These are phyloP conservation scores for Juglanconis sp. DNA, from an alignment of 2,329 filamentous ascomycete genomes.

Conservation along the genomic window DNA sequence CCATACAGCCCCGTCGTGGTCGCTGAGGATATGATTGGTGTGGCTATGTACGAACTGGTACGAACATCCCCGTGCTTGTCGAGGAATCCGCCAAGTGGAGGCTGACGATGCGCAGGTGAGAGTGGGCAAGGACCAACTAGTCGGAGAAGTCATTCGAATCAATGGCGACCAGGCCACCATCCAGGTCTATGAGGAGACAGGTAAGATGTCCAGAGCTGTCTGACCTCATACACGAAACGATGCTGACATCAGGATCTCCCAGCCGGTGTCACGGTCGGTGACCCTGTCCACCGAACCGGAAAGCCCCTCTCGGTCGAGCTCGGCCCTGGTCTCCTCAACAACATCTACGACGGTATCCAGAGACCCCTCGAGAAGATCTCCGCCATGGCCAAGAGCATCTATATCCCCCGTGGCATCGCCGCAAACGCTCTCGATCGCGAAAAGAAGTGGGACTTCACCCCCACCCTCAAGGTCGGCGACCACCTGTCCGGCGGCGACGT, in stretches of 20 bases:
- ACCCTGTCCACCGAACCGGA: conserved; percentile 84
- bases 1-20: conserved; percentile 77
- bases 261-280: conserved; percentile 94
- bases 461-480: conserved; percentile 88
- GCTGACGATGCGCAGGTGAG: conserved; percentile 59
- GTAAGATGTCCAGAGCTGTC: conserved; percentile 45
- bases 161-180: conserved; percentile 93
- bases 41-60: conserved; percentile 99
- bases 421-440: conserved; percentile 83
- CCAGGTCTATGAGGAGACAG: conserved; percentile 98
- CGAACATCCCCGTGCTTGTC: conserved; percentile 27
- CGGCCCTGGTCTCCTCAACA: conserved; percentile 94
- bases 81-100: background rate
- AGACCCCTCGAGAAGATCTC: conserved; percentile 86
- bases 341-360: conserved; percentile 99
- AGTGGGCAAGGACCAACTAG: conserved; percentile 87
- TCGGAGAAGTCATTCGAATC: conserved; percentile 98
- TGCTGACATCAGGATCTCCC: conserved; percentile 22
- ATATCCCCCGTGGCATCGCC: conserved; percentile 92
- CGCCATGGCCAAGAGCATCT: conserved; percentile 78
- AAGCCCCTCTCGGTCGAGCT: conserved; percentile 98
- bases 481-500: conserved; percentile 96
- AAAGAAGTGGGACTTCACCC: conserved; percentile 96
- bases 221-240: background rate
- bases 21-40: conserved; percentile 97